phyloP scores from a whole-genome alignment of 1,284 basidiomycete species.

The Cystobasidium pallidum region DNA sequence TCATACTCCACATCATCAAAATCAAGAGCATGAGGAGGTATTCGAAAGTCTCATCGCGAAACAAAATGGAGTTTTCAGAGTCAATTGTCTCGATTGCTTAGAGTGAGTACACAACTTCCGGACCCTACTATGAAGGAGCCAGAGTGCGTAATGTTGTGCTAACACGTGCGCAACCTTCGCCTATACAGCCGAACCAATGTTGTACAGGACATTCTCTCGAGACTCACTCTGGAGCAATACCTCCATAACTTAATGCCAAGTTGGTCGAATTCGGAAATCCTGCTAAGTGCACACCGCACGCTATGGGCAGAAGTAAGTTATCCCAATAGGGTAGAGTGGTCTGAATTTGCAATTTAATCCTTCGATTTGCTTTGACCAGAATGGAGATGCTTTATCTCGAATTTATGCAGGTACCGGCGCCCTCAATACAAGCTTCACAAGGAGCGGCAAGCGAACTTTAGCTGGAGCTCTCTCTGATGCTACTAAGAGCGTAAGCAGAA shows the following conservation, averaged over 20 bases:
- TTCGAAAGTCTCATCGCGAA: slow-evolving; percentile 71
- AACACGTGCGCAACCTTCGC: too few relatives aligned
- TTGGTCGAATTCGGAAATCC: slow-evolving; percentile 59
- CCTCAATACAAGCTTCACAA: slow-evolving; percentile 91
- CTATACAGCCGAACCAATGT: slow-evolving; percentile 89
- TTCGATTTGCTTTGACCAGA: slow-evolving; percentile 21
- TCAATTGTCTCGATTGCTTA: slow-evolving; percentile 88
- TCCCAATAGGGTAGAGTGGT: too few relatives aligned
- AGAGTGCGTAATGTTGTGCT: too few relatives aligned
- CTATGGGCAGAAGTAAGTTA: slow-evolving; percentile 82
- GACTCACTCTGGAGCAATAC: slow-evolving; percentile 67
- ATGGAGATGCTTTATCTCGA: slow-evolving; percentile 58
- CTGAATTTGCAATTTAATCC: neutral
- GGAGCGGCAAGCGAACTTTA: slow-evolving; percentile 89
- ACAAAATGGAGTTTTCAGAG: slow-evolving; percentile 88
- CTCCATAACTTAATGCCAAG: slow-evolving; percentile 49
- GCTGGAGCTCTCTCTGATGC: slow-evolving; percentile 90
- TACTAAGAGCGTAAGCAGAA: slow-evolving; percentile 86
- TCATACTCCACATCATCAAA: neutral
- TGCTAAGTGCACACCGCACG: slow-evolving; percentile 87
- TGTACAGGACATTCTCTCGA: slow-evolving; percentile 84
- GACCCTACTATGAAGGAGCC: too few relatives aligned
- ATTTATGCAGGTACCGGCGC: slow-evolving; percentile 98
- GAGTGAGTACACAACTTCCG: slow-evolving; percentile 60
- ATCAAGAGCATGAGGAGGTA: neutral